phyloP scores from a whole-genome alignment of 768 basidiomycete genomes.

The Coprinellus micaceus region DNA sequence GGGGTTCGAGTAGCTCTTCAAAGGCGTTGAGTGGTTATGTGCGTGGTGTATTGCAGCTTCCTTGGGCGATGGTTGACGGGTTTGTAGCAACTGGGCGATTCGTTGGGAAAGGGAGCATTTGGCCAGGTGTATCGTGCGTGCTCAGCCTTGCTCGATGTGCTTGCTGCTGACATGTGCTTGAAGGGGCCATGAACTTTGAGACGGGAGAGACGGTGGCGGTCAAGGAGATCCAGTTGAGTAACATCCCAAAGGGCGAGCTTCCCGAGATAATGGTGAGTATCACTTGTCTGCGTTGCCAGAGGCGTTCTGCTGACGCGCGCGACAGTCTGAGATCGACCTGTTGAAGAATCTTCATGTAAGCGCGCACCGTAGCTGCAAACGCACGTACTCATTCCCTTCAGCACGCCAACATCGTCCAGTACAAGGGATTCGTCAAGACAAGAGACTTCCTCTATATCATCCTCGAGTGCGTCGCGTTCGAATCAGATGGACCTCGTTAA shows the following conservation, averaged over 20 bases:
- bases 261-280: constrained; percentile 91
- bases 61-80: constrained; percentile 5
- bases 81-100: constrained; percentile 88
- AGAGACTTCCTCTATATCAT: constrained; percentile 95
- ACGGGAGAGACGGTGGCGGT: constrained; percentile 98
- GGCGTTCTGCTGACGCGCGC: neutral
- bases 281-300: neutral
- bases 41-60: constrained; percentile 19
- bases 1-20: constrained; percentile 40
- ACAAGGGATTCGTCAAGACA: constrained; percentile 96
- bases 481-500: neutral
- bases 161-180: no score
- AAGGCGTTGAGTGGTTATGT: constrained; percentile 68
- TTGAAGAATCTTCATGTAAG: constrained; percentile 93
- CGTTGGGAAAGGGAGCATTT: constrained; percentile 93
- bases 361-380: constrained; percentile 8
- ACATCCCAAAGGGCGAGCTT: constrained; percentile 89
- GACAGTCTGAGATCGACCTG: constrained; percentile 91
- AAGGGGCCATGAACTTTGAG: constrained; percentile 89
- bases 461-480: constrained; percentile 62
- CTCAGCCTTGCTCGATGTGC: neutral
- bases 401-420: constrained; percentile 98
- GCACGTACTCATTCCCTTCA: constrained; percentile 26
- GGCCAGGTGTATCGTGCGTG: constrained; percentile 94
- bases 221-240: constrained; percentile 94